Percentiles rank a stretch among this genome's conserved stretches.
Evolutionary conservation across 2,329 filamentous ascomycete genomes (phyloP).

Genomic region (Fusarium sp.): DNA sequence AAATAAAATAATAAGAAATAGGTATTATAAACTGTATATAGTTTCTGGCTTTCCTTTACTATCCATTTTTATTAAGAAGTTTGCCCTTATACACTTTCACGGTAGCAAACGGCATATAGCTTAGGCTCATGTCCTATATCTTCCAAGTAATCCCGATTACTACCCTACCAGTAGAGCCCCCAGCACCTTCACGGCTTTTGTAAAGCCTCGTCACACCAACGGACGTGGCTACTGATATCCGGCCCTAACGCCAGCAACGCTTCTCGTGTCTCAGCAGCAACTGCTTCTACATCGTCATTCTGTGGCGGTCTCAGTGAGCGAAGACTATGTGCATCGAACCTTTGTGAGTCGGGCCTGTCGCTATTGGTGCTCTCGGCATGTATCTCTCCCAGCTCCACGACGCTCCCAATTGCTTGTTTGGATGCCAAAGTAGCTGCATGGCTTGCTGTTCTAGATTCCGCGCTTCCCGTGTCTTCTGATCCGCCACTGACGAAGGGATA

Average conservation of each 20-base stretch:
- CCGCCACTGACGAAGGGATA: background rate
- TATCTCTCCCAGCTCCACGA: background rate
- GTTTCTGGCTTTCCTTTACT: no score
- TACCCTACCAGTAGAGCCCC: fast-evolving
- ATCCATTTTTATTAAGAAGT: fast-evolving
- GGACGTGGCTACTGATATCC: background rate
- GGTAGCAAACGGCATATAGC: no score
- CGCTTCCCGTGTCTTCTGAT: background rate
- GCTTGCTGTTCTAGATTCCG: background rate
- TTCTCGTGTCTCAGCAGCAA: fast-evolving
- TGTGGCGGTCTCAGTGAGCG: fast-evolving
- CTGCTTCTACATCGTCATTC: fast-evolving
- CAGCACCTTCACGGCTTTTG: background rate
- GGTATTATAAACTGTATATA: no score
- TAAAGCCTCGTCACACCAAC: fast-evolving
- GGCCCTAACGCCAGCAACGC: background rate
- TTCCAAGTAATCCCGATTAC: no score
- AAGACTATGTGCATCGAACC: background rate
- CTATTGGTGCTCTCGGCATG: background rate
- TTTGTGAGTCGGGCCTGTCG: background rate
- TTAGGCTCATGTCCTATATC: no score
- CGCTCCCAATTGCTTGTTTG: fast-evolving
- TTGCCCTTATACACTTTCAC: fast-evolving
- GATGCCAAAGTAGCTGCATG: fast-evolving
- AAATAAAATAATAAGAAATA: no score